Conservation (phyloP, 2,329 filamentous ascomycete genomes). For the Trichoderma sp. region DNA sequence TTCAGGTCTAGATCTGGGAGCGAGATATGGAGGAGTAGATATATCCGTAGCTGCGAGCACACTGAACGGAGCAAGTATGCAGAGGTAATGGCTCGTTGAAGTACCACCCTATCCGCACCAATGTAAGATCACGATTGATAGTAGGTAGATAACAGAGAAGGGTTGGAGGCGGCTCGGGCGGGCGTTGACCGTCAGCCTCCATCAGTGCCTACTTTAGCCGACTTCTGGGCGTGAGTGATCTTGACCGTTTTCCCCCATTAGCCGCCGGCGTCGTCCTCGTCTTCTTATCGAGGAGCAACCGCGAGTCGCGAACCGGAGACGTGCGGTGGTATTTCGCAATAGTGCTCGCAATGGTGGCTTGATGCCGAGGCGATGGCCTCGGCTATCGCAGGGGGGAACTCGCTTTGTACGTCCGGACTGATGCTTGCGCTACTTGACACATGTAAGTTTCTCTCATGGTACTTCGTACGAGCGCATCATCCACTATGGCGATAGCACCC, state of each 20-base stretch:
- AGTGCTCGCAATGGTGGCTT: not conserved
- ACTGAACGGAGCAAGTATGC: not conserved
- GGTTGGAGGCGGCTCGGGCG: constrained; percentile 6
- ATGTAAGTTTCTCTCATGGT: no score
- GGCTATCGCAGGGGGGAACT: constrained; percentile 21
- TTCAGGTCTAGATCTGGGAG: constrained; percentile 10
- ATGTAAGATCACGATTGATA: constrained; percentile 11
- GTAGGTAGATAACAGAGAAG: not conserved
- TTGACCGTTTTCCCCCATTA: constrained; percentile 7
- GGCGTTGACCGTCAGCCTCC: constrained; percentile 19
- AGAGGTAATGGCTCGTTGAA: not conserved
- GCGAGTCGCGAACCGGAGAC: constrained; percentile 11
- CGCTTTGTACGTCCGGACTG: no score
- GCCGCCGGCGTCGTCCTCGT: constrained; percentile 1
- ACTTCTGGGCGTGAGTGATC: constrained; percentile 12
- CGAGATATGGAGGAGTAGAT: not conserved
- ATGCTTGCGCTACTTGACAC: no score
- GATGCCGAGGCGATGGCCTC: constrained; percentile 19
- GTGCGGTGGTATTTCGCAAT: not conserved
- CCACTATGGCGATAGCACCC: not conserved
- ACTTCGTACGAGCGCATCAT: not conserved
- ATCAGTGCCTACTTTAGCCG: constrained; percentile 9
- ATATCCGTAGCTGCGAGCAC: not conserved
- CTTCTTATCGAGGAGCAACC: constrained; percentile 9
- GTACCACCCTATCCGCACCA: not conserved